Conservation (phyloP, 1,139 yeast species). For the Sugiyamaella neomexicana region DNA sequence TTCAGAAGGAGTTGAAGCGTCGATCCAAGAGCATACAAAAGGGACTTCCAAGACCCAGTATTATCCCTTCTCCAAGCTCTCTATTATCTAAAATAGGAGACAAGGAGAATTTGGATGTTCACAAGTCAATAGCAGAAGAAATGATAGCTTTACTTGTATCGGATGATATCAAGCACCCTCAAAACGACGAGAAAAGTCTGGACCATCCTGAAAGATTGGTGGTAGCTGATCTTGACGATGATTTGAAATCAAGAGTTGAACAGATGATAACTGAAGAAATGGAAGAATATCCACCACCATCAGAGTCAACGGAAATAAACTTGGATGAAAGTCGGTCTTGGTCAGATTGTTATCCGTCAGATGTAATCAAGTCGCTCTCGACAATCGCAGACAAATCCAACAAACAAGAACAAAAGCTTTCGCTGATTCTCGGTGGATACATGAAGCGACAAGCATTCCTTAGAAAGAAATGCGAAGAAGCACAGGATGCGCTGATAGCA, state of each 20-base stretch:
- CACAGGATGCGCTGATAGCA: slow-evolving; percentile 36
- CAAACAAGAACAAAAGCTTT: slow-evolving; percentile 42
- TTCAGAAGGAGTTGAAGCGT: slow-evolving; percentile 36
- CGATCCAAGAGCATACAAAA: slow-evolving; percentile 54
- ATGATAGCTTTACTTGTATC: slow-evolving; percentile 47
- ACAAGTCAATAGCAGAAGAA: slow-evolving; percentile 42
- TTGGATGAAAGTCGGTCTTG: neutral
- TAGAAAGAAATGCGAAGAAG: slow-evolving; percentile 33
- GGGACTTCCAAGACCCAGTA: slow-evolving; percentile 53
- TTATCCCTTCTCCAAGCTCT: slow-evolving; percentile 22
- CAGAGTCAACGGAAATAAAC: neutral
- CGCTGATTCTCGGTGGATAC: slow-evolving; percentile 42
- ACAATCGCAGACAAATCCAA: slow-evolving; percentile 38
- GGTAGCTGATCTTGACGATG: slow-evolving; percentile 49
- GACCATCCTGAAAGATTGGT: slow-evolving; percentile 23
- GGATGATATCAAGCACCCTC: slow-evolving; percentile 47
- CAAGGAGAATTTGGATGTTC: slow-evolving; percentile 14
- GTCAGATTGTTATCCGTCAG: neutral
- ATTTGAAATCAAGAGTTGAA: slow-evolving; percentile 36
- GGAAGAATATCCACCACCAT: neutral
- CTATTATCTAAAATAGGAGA: neutral
- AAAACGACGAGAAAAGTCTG: neutral
- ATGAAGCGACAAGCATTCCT: slow-evolving; percentile 39
- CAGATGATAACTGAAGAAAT: slow-evolving; percentile 40
- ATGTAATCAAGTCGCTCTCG: slow-evolving; percentile 22